phyloP scores from a whole-genome alignment of 371 early-diverging fungal species.

The Mucor indicus region DNA sequence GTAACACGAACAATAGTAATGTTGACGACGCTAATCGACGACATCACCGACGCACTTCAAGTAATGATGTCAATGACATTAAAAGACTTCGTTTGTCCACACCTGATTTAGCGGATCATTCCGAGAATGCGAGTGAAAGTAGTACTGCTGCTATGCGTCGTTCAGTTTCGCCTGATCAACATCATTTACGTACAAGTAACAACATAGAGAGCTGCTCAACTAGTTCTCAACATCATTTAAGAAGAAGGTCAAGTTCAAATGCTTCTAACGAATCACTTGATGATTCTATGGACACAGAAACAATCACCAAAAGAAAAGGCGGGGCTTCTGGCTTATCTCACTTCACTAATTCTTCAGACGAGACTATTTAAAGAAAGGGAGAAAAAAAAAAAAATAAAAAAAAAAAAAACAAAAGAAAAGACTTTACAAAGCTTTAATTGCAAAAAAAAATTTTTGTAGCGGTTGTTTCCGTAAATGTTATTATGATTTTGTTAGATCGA shows the following conservation, averaged over 20 bases:
- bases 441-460: no score
- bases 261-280: constrained; percentile 27
- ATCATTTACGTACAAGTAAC: background rate
- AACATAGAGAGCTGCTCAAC: background rate
- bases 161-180: background rate
- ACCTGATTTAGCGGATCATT: constrained; percentile 18
- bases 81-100: constrained; percentile 36
- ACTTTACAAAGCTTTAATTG: no score
- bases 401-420: no score
- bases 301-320: constrained; percentile 1
- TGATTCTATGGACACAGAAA: constrained; percentile 18
- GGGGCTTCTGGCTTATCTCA: no score
- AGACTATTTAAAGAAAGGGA: no score
- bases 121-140: constrained; percentile 1
- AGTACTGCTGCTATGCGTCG: constrained; percentile 3
- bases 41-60: constrained; percentile 49
- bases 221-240: constrained; percentile 6
- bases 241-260: constrained; percentile 40
- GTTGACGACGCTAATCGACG: constrained; percentile 16
- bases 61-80: constrained; percentile 48
- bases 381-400: constrained; percentile 1
- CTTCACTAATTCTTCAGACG: no score
- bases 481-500: no score
- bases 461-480: no score
- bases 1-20: no score